Conservation (phyloP, 805 yeast species). For the Suhomyces sp. region DNA sequence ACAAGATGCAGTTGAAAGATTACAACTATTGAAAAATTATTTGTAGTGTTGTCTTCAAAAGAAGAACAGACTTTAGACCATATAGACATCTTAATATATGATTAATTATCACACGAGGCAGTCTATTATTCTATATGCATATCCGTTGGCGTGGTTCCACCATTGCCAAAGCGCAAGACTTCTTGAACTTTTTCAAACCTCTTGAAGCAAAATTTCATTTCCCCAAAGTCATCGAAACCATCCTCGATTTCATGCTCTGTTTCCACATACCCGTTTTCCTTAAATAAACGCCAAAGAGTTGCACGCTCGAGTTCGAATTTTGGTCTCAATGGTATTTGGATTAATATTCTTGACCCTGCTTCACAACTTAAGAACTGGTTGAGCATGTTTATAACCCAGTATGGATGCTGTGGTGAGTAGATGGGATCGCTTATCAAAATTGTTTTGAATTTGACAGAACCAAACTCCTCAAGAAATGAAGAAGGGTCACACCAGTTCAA, state of each 20-base stretch:
- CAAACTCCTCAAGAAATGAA: conserved; percentile 26
- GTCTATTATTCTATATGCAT: too few relatives aligned
- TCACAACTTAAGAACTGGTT: conserved; percentile 38
- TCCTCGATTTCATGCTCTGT: conserved; percentile 45
- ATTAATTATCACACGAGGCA: neutral
- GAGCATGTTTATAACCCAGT: conserved; percentile 65
- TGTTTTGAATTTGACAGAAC: conserved; percentile 47
- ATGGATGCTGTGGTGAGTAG: conserved; percentile 80
- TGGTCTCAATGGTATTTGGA: conserved; percentile 76
- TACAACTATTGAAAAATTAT: conserved; percentile 68
- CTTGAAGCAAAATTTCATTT: conserved; percentile 56
- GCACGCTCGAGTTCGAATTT: conserved; percentile 66
- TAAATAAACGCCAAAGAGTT: conserved; percentile 55
- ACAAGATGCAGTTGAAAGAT: conserved; percentile 76
- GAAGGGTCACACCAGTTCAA: conserved; percentile 78
- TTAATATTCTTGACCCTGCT: conserved; percentile 46
- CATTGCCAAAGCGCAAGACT: too few relatives aligned
- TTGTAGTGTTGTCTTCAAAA: conserved; percentile 21
- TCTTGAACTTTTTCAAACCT: conserved; percentile 4
- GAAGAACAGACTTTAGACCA: too few relatives aligned
- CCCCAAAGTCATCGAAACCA: conserved; percentile 88
- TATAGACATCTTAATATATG: neutral
- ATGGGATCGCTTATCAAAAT: conserved; percentile 85
- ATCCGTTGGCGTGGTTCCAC: too few relatives aligned
- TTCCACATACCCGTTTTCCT: conserved; percentile 32